Percentiles rank a stretch among this genome's conserved stretches.
These are phyloP conservation scores for Dioscorea cayenensis DNA, from an alignment of 116 monocot species.

Conservation along the genomic window DNA sequence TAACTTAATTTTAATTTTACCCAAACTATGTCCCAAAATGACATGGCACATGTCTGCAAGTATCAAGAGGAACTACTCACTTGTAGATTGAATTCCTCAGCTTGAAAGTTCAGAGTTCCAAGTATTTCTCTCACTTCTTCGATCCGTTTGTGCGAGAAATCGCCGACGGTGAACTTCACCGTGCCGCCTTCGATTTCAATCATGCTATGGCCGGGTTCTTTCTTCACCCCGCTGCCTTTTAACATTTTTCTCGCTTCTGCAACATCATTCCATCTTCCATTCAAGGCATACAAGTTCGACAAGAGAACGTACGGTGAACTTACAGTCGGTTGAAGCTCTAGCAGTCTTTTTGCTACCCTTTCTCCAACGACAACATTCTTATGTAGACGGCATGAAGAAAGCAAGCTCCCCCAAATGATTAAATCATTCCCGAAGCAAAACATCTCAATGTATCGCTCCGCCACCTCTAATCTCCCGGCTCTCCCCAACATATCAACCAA, in stretches of 20 bases:
- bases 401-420: constrained; percentile 47
- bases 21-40: too few relatives aligned
- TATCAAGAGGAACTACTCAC: background rate
- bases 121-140: constrained; percentile 31
- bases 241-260: background rate
- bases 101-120: constrained; percentile 14
- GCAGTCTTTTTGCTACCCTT: constrained; percentile 27
- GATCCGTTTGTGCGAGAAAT: constrained; percentile 35
- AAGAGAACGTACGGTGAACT: too few relatives aligned
- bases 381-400: constrained; percentile 49
- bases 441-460: constrained; percentile 34
- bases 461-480: constrained; percentile 56
- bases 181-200: constrained; percentile 6
- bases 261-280: too few relatives aligned
- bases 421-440: constrained; percentile 29
- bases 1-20: too few relatives aligned
- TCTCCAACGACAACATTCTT: constrained; percentile 35
- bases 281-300: too few relatives aligned
- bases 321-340: too few relatives aligned
- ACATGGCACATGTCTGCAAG: too few relatives aligned
- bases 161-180: constrained; percentile 41
- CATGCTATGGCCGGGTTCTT: background rate
- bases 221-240: background rate
- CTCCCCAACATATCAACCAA: constrained; percentile 64
- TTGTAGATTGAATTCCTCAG: constrained; percentile 7